Evolutionary conservation across 129 eudicot genomes (phyloP).

Genomic region (Tagetes patula): DNA sequence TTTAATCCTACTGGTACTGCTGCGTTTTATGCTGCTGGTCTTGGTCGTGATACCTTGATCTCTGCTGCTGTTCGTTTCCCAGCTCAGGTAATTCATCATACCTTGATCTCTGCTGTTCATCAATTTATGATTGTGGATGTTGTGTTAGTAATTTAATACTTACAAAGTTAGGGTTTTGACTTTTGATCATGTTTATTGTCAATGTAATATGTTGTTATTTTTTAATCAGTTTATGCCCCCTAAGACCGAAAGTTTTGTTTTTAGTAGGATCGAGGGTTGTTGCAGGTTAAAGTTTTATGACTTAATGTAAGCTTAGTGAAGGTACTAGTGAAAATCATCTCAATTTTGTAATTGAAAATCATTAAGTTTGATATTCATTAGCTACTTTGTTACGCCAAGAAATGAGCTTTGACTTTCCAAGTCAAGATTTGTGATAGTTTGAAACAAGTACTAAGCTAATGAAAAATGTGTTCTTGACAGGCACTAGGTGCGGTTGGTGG

Average conservation of each 20-base stretch:
- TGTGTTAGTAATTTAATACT: background rate
- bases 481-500: conserved; percentile 88
- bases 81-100: conserved; percentile 58
- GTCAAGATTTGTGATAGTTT: background rate
- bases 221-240: too few species aligned
- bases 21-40: conserved; percentile 79
- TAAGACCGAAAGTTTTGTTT: too few species aligned
- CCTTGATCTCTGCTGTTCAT: background rate
- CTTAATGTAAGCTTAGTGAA: too few species aligned
- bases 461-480: conserved; percentile 36
- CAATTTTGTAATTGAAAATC: background rate
- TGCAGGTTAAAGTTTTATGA: too few species aligned
- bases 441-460: background rate
- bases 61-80: conserved; percentile 83
- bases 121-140: background rate
- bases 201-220: background rate
- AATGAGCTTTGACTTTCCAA: conserved; percentile 9
- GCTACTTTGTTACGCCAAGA: conserved; percentile 9
- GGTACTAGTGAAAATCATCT: too few species aligned
- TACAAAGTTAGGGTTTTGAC: background rate
- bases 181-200: conserved; percentile 7
- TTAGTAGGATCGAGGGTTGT: too few species aligned
- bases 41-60: conserved; percentile 47
- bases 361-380: background rate
- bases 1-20: conserved; percentile 88